Conservation (phyloP, 2,329 filamentous ascomycete species). For the Saccharata proteae region DNA sequence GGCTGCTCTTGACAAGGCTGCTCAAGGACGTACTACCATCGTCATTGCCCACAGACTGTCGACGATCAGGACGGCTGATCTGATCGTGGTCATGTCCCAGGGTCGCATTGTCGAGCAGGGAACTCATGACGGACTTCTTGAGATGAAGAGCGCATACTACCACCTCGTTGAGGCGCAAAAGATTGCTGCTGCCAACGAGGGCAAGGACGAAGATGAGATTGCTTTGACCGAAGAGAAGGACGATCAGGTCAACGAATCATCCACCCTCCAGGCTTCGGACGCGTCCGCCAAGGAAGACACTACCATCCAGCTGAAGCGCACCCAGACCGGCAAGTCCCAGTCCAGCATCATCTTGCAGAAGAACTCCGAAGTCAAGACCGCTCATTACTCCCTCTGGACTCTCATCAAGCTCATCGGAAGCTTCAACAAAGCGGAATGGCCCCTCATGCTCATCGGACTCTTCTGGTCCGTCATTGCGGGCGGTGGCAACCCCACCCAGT, state of each 20-base stretch:
- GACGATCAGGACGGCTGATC: constrained; percentile 81
- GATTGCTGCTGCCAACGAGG: constrained; percentile 51
- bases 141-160: constrained; percentile 58
- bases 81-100: constrained; percentile 77
- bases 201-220: constrained; percentile 40
- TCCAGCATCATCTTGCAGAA: constrained; percentile 61
- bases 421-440: constrained; percentile 66
- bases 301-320: constrained; percentile 42
- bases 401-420: constrained; percentile 66
- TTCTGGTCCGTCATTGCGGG: constrained; percentile 66
- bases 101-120: constrained; percentile 79
- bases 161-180: constrained; percentile 76
- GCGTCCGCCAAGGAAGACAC: constrained; percentile 40
- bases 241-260: constrained; percentile 17
- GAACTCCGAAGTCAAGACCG: constrained; percentile 32
- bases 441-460: constrained; percentile 61
- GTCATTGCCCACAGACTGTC: constrained; percentile 85
- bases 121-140: constrained; percentile 64
- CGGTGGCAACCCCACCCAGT: constrained; percentile 63
- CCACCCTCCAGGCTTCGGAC: constrained; percentile 11
- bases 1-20: constrained; percentile 70
- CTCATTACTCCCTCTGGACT: constrained; percentile 59
- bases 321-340: constrained; percentile 40
- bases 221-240: constrained; percentile 17
- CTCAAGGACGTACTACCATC: constrained; percentile 77